Evolutionary conservation across 2,329 filamentous ascomycete genomes (phyloP), one percentile per base, ranked within the genome.

Genomic region (Ambrosiella xylebori): DNA sequence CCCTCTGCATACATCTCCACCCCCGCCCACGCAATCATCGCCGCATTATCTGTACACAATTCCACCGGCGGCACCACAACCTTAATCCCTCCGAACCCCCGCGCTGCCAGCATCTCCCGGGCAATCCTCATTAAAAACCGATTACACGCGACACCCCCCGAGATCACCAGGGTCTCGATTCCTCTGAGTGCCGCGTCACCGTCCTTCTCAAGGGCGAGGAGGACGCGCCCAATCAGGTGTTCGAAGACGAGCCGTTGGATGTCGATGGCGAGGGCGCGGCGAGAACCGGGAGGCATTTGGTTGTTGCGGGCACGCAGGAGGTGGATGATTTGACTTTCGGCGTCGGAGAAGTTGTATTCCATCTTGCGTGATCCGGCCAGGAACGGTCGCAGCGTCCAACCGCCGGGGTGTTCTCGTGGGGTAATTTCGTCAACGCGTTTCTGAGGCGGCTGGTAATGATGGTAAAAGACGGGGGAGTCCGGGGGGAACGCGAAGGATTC

Each of bases 11-110:
- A 96, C 90, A 98, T 96, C 71, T 97, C 90, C 63, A 90, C 77
- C 0, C 85, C 93, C 0, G 90, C 76, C 91, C 93, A 97, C 1
- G 85, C 91, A 67, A 97, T 90, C 93, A 98, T 98, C 53, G 89
- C 88, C 11, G 93, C 93, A 69, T 98, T 97, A 66, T 98, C 93
- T 0, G 88, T 96, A 67, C 93, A 97, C 57, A 91, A 75, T 47
- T 76, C 74, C 8, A 79, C 70, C 2, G 89, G 89, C n/a, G 93
- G 91, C 58, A 85, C 86, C 37, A 84, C 70, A 7, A 96, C 68
- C 9, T 75, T 64, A 36, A 94, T 68, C 62, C 80, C 64, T 0
- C 67, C 66, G 65, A 81, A 84, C 0, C 86, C 86, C 49, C 85
- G 78, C n/a, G 74, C 77, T 62, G 84, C 77, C 47, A 96, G 68